Percentiles rank a stretch among this genome's conserved stretches.
phyloP scores from a whole-genome alignment of 345 rosid genomes.

The Anacardium occidentale region DNA sequence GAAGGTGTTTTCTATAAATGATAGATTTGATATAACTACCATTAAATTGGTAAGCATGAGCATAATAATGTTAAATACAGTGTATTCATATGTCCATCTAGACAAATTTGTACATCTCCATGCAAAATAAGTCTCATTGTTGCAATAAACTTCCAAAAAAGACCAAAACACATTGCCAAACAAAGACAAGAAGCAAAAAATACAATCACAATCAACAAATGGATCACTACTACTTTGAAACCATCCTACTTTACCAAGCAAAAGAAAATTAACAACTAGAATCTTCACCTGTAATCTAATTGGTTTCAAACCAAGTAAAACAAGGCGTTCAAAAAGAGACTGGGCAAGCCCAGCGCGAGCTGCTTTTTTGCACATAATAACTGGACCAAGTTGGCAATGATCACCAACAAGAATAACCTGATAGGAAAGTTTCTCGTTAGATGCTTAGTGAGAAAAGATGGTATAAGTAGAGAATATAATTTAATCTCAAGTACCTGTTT shows the following conservation, averaged over 20 bases:
- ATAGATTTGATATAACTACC: neutral
- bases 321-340: slow-evolving; percentile 96
- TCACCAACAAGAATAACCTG: slow-evolving; percentile 99
- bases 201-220: neutral
- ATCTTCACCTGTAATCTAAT: slow-evolving; percentile 89
- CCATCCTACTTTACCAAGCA: neutral
- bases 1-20: neutral
- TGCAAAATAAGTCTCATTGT: neutral
- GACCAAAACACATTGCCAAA: too few relatives aligned
- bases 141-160: neutral
- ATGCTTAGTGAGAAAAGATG: neutral
- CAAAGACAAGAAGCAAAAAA: neutral
- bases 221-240: neutral
- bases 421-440: slow-evolving; percentile 18
- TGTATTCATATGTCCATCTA: neutral
- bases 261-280: neutral
- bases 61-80: neutral
- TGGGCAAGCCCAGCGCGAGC: slow-evolving; percentile 99
- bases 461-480: neutral
- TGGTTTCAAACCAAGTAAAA: slow-evolving; percentile 94
- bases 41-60: neutral
- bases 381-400: slow-evolving; percentile 99
- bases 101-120: neutral
- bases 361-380: slow-evolving; percentile 99
- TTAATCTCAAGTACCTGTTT: slow-evolving; percentile 66